A percentile compares a stretch with the other conserved stretches of the same genome.
These are phyloP conservation scores for Phytopythium delawarense DNA, from an alignment of 352 stramenopile species.

Conservation along the genomic window DNA sequence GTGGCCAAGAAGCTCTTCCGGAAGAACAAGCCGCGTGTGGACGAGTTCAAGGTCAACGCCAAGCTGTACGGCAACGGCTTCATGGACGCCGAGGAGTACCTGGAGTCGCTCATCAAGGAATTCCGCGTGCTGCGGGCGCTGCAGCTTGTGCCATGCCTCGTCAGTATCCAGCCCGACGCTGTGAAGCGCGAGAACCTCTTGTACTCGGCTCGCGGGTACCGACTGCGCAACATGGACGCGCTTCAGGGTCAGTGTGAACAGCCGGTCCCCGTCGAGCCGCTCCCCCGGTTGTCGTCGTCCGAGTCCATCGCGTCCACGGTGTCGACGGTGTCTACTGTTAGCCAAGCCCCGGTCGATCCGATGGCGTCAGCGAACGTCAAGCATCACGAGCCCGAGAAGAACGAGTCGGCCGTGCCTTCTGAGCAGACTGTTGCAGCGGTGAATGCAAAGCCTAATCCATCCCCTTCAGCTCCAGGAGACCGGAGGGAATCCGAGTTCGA, in stretches of 20 bases:
- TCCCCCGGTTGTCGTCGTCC: neutral
- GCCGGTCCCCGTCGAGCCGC: too few species aligned
- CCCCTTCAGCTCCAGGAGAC: neutral
- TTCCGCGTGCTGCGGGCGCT: constrained; percentile 53
- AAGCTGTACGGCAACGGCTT: constrained; percentile 76
- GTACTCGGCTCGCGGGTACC: constrained; percentile 46
- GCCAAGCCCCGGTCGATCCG: neutral
- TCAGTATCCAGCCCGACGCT: constrained; percentile 56
- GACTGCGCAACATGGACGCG: constrained; percentile 31
- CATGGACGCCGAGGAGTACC: constrained; percentile 65
- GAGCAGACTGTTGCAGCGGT: neutral
- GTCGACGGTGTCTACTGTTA: constrained; percentile 4
- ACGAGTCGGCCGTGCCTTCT: neutral
- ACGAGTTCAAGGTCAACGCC: constrained; percentile 84
- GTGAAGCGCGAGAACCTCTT: constrained; percentile 55
- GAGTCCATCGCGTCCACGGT: constrained; percentile 1
- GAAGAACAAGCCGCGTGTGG: constrained; percentile 45
- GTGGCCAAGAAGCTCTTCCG: constrained; percentile 64
- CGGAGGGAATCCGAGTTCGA: neutral
- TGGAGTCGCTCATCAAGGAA: constrained; percentile 61
- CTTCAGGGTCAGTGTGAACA: constrained; percentile 31
- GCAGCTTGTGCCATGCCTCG: constrained; percentile 59
- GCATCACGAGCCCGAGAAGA: neutral
- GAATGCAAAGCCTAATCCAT: neutral
- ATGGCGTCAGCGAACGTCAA: neutral